A percentile compares a stretch with the other conserved stretches of the same genome.
Conservation (phyloP, 2,329 filamentous ascomycete species). For the Pseudofabraea citricarpa region DNA sequence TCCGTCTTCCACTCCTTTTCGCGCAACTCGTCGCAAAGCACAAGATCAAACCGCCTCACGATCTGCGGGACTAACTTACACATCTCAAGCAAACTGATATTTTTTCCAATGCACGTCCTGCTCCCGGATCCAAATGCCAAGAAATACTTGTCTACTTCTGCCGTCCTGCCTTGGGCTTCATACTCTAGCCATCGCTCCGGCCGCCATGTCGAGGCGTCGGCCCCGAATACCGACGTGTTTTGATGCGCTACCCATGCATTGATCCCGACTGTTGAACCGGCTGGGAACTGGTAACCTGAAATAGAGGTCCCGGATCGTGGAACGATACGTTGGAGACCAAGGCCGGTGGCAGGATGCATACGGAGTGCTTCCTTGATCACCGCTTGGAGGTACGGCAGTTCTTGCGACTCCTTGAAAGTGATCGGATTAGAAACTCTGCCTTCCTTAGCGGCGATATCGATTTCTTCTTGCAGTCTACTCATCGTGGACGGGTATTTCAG, state of each 20-base stretch:
- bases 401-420: conserved; percentile 34
- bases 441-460: conserved; percentile 20
- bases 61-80: conserved; percentile 36
- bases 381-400: conserved; percentile 46
- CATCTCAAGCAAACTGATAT: conserved; percentile 40
- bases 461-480: conserved; percentile 26
- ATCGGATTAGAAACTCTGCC: conserved; percentile 23
- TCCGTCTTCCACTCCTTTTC: conserved; percentile 10
- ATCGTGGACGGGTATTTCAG: conserved; percentile 27
- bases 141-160: conserved; percentile 11
- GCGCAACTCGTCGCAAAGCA: conserved; percentile 12
- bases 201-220: conserved; percentile 35
- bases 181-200: conserved; percentile 41
- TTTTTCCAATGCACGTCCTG: conserved; percentile 38
- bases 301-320: conserved; percentile 38
- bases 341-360: conserved; percentile 41
- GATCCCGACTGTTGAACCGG: conserved; percentile 36
- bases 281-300: conserved; percentile 34
- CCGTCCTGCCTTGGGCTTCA: conserved; percentile 15
- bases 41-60: conserved; percentile 24
- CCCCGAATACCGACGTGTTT: conserved; percentile 37
- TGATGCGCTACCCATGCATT: conserved; percentile 40
- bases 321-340: conserved; percentile 43
- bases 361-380: conserved; percentile 49
- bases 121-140: conserved; percentile 17